Evolutionary conservation across 176 grass and related monocot species (phyloP).

Genomic region (Areca catechu): DNA sequence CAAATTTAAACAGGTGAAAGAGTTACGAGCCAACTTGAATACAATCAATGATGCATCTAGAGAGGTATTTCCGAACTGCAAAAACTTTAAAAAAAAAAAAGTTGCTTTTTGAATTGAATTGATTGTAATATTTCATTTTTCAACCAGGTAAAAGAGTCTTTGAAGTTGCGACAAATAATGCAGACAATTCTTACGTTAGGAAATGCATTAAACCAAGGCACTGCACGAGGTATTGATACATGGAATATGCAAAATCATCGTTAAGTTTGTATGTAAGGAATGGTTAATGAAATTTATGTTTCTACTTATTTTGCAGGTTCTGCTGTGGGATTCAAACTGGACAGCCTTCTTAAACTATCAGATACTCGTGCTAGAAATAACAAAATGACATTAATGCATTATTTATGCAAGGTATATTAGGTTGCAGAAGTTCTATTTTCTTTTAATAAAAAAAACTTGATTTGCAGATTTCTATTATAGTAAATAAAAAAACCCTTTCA

Average conservation of each 20-base stretch:
- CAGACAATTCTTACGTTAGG: conserved; percentile 96
- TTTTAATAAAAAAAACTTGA: too few relatives aligned
- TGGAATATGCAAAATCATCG: too few relatives aligned
- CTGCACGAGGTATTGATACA: conserved; percentile 39
- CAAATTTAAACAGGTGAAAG: conserved; percentile 48
- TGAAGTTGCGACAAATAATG: conserved; percentile 89
- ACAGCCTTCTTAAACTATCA: conserved; percentile 91
- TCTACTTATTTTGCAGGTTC: conserved; percentile 51
- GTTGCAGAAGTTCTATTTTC: too few relatives aligned
- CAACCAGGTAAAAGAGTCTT: conserved; percentile 32
- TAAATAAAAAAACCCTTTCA: too few relatives aligned
- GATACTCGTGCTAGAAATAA: conserved; percentile 95
- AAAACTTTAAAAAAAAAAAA: not conserved
- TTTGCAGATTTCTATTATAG: too few relatives aligned
- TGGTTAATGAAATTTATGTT: not conserved
- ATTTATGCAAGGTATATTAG: conserved; percentile 84
- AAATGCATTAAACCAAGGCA: conserved; percentile 95
- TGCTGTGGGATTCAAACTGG: conserved; percentile 95
- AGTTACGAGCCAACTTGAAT: conserved; percentile 60
- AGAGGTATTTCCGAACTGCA: conserved; percentile 35
- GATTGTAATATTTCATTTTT: conserved; percentile 23
- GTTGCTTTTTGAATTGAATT: conserved; percentile 8
- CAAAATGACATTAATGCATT: conserved; percentile 99
- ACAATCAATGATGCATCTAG: conserved; percentile 84
- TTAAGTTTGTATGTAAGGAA: too few relatives aligned